Evolutionary conservation across 768 basidiomycete genomes (phyloP).

Genomic region (Leccinellum albellum): DNA sequence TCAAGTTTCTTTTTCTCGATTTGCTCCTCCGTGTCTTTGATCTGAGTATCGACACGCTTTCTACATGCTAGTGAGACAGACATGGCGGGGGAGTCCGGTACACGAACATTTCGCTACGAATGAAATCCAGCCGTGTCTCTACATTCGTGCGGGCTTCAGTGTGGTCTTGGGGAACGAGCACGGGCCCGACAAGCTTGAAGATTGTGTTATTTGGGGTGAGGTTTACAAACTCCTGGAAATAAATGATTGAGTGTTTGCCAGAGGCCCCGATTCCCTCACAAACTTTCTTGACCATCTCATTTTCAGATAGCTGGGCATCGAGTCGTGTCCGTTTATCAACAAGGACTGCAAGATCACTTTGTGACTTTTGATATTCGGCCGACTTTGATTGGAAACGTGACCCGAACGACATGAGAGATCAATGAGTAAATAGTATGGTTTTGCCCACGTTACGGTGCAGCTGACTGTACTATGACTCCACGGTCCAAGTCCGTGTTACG

Average conservation of each 20-base stretch:
- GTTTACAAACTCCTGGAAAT: conserved; percentile 70
- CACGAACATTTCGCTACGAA: conserved; percentile 78
- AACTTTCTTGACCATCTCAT: conserved; percentile 89
- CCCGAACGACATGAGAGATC: conserved; percentile 49
- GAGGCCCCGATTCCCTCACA: neutral
- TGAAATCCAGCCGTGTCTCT: conserved; percentile 86
- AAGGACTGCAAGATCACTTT: conserved; percentile 63
- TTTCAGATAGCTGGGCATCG: conserved; percentile 90
- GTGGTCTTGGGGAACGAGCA: conserved; percentile 87
- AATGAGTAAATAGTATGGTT: neutral
- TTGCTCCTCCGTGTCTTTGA: conserved; percentile 74
- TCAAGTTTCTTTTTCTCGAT: conserved; percentile 81
- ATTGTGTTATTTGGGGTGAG: conserved; percentile 74
- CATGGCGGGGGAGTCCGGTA: neutral
- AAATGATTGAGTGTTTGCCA: neutral
- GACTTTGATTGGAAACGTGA: conserved; percentile 64
- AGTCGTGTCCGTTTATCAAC: conserved; percentile 82
- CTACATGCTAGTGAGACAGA: conserved; percentile 32
- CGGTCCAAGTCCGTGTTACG: conserved; percentile 12
- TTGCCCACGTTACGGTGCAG: conserved; percentile 4
- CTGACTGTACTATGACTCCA: neutral
- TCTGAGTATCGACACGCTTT: conserved; percentile 75
- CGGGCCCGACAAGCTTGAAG: conserved; percentile 89
- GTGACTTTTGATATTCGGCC: conserved; percentile 75
- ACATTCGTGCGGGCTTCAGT: conserved; percentile 84